Evolutionary conservation across 441 rosid genomes (phyloP).

Genomic region (Pelargonium exstipulatum): DNA sequence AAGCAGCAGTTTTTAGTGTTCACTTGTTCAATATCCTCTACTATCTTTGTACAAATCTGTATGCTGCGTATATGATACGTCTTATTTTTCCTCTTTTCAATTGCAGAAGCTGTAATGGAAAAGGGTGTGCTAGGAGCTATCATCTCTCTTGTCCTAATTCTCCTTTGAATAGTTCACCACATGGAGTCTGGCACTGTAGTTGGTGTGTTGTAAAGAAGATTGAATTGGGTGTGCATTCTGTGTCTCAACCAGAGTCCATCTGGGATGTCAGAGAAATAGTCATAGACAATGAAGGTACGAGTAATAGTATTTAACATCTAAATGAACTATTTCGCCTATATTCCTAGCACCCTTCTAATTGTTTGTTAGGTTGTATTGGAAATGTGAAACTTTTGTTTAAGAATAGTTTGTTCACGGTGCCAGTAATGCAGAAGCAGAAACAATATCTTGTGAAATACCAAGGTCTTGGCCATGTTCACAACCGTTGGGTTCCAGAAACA

Average conservation of each 20-base stretch:
- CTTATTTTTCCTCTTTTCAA: not conserved
- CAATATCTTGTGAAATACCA: conserved; percentile 40
- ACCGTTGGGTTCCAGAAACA: conserved; percentile 40
- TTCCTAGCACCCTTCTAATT: not conserved
- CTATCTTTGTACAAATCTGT: too few relatives aligned
- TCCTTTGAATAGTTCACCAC: conserved; percentile 32
- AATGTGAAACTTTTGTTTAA: conserved; percentile 11
- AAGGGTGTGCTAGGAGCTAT: conserved; percentile 41
- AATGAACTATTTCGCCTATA: not conserved
- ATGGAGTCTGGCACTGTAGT: conserved; percentile 44
- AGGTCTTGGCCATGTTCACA: conserved; percentile 52
- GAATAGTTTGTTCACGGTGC: not conserved
- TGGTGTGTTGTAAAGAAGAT: conserved; percentile 40
- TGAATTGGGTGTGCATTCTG: conserved; percentile 33
- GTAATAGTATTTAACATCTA: conserved; percentile 9
- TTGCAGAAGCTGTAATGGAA: conserved; percentile 54
- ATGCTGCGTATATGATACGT: not conserved
- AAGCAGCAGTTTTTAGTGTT: too few relatives aligned
- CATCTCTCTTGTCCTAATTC: conserved; percentile 49
- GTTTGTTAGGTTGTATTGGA: not conserved
- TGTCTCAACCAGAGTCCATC: conserved; percentile 41
- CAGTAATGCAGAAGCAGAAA: conserved; percentile 31
- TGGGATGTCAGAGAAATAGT: conserved; percentile 38
- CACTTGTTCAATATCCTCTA: too few relatives aligned
- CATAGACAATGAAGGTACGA: conserved; percentile 31